Conservation (phyloP, 1,284 basidiomycete species). For the Hemileia vastatrix region DNA sequence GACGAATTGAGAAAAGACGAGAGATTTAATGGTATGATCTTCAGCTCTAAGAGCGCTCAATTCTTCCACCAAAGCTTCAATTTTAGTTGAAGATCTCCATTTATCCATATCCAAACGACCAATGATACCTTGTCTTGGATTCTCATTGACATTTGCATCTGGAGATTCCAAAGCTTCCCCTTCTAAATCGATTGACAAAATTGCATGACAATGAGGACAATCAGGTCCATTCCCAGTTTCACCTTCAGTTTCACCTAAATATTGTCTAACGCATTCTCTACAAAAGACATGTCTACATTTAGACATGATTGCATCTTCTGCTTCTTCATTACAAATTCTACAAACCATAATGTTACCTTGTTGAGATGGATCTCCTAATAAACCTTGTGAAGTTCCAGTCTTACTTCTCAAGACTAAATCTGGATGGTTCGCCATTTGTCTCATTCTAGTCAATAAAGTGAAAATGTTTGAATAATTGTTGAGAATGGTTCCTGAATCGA, state of each 20-base stretch:
- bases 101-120: slow-evolving; percentile 74
- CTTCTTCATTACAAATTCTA: slow-evolving; percentile 88
- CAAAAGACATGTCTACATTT: slow-evolving; percentile 74
- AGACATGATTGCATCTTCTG: slow-evolving; percentile 83
- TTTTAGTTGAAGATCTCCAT: slow-evolving; percentile 92
- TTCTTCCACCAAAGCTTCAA: slow-evolving; percentile 92
- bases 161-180: slow-evolving; percentile 76
- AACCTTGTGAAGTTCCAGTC: too few species aligned
- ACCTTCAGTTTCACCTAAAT: slow-evolving; percentile 66
- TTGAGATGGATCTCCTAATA: slow-evolving; percentile 55
- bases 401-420: slow-evolving; percentile 87
- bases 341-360: slow-evolving; percentile 57
- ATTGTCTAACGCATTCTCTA: slow-evolving; percentile 85
- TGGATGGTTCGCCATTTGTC: slow-evolving; percentile 50
- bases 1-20: slow-evolving; percentile 90
- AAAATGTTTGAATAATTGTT: slow-evolving; percentile 86
- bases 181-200: slow-evolving; percentile 87
- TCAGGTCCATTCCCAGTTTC: slow-evolving; percentile 62
- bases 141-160: slow-evolving; percentile 50
- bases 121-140: slow-evolving; percentile 77
- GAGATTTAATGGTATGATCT: slow-evolving; percentile 86
- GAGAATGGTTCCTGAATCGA: slow-evolving; percentile 67
- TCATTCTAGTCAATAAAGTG: slow-evolving; percentile 42
- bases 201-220: slow-evolving; percentile 88
- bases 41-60: slow-evolving; percentile 69